phyloP scores from a whole-genome alignment of 495 filamentous ascomycete genomes.

The Trichocladium antarcticum region DNA sequence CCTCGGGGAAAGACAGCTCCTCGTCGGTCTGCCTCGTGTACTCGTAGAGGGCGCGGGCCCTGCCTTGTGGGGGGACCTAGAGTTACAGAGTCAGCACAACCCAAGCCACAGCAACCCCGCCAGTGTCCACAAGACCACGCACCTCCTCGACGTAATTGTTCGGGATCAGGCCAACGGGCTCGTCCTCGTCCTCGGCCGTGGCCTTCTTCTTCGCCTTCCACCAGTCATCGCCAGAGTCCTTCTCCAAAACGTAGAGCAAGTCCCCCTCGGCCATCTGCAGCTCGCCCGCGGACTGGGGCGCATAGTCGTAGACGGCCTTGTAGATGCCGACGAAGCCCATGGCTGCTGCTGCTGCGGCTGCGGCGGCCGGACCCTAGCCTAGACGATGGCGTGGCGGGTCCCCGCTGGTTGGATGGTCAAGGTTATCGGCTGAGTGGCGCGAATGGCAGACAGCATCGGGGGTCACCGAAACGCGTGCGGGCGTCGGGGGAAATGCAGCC shows the following conservation, averaged over 20 bases:
- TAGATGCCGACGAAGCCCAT: constrained; percentile 82
- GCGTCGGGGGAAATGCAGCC: neutral
- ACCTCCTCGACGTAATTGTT: constrained; percentile 97
- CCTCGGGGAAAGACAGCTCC: constrained; percentile 91
- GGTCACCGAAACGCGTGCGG: neutral
- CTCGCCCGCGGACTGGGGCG: constrained; percentile 79
- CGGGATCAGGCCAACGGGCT: constrained; percentile 85
- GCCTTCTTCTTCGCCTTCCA: constrained; percentile 99
- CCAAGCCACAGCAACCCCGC: neutral
- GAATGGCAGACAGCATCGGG: neutral
- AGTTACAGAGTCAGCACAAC: neutral
- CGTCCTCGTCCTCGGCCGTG: constrained; percentile 79
- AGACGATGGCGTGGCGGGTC: too few species aligned
- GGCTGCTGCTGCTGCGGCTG: constrained; percentile 11
- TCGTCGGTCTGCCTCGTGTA: constrained; percentile 96
- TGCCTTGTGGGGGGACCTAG: constrained; percentile 58
- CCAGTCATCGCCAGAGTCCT: constrained; percentile 85
- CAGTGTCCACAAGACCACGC: constrained; percentile 25
- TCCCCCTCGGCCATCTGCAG: constrained; percentile 82
- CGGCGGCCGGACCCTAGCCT: too few species aligned
- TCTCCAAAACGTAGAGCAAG: constrained; percentile 82
- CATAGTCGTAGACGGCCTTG: constrained; percentile 87
- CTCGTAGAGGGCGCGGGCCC: constrained; percentile 84
- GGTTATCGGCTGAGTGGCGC: too few species aligned
- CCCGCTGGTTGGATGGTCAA: too few species aligned